Evolutionary conservation across 192 early-diverging fungal genomes (phyloP).

Genomic region (Linnemannia hyalina): DNA sequence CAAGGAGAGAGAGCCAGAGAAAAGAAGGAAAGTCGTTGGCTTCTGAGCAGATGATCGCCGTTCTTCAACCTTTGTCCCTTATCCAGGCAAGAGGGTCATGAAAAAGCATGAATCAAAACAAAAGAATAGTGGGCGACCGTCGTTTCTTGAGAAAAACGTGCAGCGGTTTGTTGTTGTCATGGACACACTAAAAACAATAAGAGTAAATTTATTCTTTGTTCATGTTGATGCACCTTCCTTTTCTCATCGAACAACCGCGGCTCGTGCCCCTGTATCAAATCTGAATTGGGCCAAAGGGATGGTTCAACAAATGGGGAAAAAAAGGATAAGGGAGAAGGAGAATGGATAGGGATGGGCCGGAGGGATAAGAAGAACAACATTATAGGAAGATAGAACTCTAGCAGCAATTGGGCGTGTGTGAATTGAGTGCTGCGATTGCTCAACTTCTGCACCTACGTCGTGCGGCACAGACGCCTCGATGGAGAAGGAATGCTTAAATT

Average conservation of each 20-base stretch:
- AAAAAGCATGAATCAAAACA: not conserved
- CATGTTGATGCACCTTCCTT: not conserved
- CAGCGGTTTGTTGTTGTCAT: not conserved
- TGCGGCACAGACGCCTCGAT: not conserved
- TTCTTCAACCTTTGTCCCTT: not conserved
- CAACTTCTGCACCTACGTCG: not conserved
- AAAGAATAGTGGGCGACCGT: not conserved
- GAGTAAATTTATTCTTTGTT: not conserved
- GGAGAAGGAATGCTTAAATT: not conserved
- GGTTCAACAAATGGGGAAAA: not conserved
- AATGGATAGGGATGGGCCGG: not conserved
- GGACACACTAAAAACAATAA: not conserved
- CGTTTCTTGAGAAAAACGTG: constrained; percentile 1
- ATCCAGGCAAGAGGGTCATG: not conserved
- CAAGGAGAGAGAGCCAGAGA: not conserved
- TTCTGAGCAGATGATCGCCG: not conserved
- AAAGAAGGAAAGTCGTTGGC: not conserved
- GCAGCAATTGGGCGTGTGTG: constrained; percentile 3
- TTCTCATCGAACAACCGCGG: not conserved
- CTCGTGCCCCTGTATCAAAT: constrained; percentile 13
- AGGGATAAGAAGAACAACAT: not conserved
- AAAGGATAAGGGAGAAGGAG: not conserved
- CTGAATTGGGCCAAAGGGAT: constrained; percentile 17
- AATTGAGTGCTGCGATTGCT: constrained; percentile 15
- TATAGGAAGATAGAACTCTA: too few species aligned